These are phyloP conservation scores for Cinnamomum chago DNA, from an alignment of 164 flowering plant genomes.

Conservation along the genomic window DNA sequence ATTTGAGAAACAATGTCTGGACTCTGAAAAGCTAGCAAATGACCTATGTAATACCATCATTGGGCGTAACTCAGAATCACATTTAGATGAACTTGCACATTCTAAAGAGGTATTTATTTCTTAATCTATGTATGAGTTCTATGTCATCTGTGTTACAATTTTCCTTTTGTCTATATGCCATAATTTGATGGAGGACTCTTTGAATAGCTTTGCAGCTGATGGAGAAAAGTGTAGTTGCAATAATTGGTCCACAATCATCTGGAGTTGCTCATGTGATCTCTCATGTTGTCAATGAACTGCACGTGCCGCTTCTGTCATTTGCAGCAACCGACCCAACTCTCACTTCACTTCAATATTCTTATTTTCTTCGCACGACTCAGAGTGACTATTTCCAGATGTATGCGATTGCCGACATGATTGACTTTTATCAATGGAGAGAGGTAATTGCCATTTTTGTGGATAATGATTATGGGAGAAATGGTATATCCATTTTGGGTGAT, in stretches of 20 bases:
- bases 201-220: slow-evolving; percentile 70
- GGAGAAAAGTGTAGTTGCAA: slow-evolving; percentile 67
- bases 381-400: slow-evolving; percentile 79
- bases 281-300: slow-evolving; percentile 65
- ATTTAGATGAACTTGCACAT: too few relatives aligned
- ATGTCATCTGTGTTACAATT: too few relatives aligned
- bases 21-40: too few relatives aligned
- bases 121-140: too few relatives aligned
- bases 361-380: slow-evolving; percentile 69
- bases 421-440: slow-evolving; percentile 65
- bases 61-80: too few relatives aligned
- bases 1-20: too few relatives aligned
- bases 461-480: slow-evolving; percentile 82
- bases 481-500: slow-evolving; percentile 69
- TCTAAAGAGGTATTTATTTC: too few relatives aligned
- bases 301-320: slow-evolving; percentile 77
- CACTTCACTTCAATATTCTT: slow-evolving; percentile 68
- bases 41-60: too few relatives aligned
- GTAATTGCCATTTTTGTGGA: slow-evolving; percentile 81
- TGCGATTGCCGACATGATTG: slow-evolving; percentile 71
- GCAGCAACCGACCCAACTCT: slow-evolving; percentile 89
- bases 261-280: slow-evolving; percentile 80
- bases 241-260: slow-evolving; percentile 89
- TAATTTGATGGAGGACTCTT: neutral
- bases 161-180: too few relatives aligned